A percentile compares a stretch with the other conserved stretches of the same genome.
phyloP scores from a whole-genome alignment of 495 filamentous ascomycete species.

The Tuber umbilicatum region DNA sequence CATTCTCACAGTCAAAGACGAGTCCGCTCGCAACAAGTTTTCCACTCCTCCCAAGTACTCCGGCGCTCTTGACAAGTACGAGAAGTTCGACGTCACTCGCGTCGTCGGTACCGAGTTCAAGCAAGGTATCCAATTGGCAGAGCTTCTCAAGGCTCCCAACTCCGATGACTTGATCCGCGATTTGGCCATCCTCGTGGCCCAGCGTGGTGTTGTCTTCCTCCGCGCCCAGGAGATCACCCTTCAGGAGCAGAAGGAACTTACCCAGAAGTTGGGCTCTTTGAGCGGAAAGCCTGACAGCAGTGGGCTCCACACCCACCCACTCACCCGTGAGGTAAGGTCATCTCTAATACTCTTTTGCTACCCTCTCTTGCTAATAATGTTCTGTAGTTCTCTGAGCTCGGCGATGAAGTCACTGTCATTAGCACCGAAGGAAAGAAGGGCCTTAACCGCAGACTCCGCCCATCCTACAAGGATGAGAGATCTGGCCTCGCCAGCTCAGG shows the following conservation, averaged over 20 bases:
- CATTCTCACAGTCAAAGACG: conserved; percentile 10
- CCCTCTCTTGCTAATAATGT: not conserved
- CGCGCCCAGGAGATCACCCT: conserved; percentile 64
- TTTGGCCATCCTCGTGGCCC: conserved; percentile 63
- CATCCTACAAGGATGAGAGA: conserved; percentile 12
- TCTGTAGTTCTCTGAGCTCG: conserved; percentile 16
- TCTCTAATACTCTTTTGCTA: not conserved
- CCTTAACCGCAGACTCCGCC: conserved; percentile 1
- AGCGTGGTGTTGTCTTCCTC: conserved; percentile 70
- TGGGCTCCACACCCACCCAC: conserved; percentile 65
- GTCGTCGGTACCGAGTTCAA: conserved; percentile 60
- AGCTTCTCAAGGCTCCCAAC: conserved; percentile 57
- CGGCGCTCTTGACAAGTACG: conserved; percentile 46
- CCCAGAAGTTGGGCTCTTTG: conserved; percentile 58
- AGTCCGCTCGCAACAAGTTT: conserved; percentile 13
- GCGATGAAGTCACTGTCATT: conserved; percentile 22
- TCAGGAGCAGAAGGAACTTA: conserved; percentile 63
- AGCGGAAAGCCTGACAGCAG: conserved; percentile 62
- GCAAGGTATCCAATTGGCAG: conserved; percentile 51
- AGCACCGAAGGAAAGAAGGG: conserved; percentile 21
- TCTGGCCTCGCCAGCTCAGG: conserved; percentile 18
- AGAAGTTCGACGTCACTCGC: conserved; percentile 60
- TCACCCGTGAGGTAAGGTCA: conserved; percentile 42
- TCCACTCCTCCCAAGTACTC: conserved; percentile 12
- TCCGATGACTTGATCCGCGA: conserved; percentile 62